Evolutionary conservation across 257 asterid species (phyloP).

Genomic region (Ocimum tenuiflorum): DNA sequence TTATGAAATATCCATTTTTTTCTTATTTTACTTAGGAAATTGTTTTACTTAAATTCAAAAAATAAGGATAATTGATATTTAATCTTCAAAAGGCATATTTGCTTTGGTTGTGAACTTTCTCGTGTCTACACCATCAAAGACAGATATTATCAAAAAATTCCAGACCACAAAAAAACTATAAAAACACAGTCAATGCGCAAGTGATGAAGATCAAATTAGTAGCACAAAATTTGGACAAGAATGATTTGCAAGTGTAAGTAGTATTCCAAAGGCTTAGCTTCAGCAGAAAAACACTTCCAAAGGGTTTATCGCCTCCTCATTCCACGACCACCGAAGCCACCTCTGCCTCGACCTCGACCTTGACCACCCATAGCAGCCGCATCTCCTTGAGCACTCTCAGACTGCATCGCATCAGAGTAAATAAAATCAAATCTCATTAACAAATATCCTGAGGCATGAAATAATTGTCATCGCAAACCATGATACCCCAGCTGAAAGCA

Average conservation of each 20-base stretch:
- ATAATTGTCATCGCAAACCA: neutral
- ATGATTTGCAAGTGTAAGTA: neutral
- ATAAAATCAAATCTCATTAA: too few species aligned
- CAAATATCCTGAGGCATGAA: too few species aligned
- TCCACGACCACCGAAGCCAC: conserved; percentile 68
- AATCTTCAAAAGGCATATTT: too few species aligned
- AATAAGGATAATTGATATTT: too few species aligned
- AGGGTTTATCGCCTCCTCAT: conserved; percentile 57
- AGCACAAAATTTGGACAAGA: neutral
- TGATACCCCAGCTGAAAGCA: neutral
- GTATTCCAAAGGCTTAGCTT: neutral
- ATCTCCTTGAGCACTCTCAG: conserved; percentile 99
- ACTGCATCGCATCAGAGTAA: conserved; percentile 36
- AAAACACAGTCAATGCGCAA: neutral
- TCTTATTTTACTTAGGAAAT: too few species aligned
- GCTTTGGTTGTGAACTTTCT: too few species aligned
- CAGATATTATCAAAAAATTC: neutral
- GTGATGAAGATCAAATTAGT: neutral
- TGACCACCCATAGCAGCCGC: conserved; percentile 77
- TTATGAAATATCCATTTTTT: too few species aligned
- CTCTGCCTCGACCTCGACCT: conserved; percentile 47
- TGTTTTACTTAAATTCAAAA: too few species aligned
- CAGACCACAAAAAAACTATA: too few species aligned
- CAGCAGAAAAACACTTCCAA: neutral
- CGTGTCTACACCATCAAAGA: neutral